phyloP scores from a whole-genome alignment of 768 basidiomycete genomes.

The Psilocybe cyanescens region DNA sequence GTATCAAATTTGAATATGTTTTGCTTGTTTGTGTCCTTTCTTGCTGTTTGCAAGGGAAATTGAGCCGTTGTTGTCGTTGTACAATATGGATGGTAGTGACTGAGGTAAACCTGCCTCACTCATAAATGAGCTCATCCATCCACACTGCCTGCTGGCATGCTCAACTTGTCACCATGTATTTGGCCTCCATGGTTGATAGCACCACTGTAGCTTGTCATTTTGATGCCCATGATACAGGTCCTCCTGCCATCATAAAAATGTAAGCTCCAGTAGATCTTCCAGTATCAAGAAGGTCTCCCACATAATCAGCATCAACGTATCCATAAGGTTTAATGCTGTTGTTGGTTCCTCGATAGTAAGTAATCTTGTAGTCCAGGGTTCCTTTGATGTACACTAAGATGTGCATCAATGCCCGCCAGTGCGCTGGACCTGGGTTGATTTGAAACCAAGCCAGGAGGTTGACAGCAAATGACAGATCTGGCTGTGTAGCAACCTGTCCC shows the following conservation, averaged over 20 bases:
- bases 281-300: slow-evolving; percentile 15
- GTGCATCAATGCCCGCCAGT: slow-evolving; percentile 42
- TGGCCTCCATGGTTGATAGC: too few relatives aligned
- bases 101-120: slow-evolving; percentile 21
- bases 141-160: not conserved
- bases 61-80: slow-evolving; percentile 30
- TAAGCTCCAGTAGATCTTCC: slow-evolving; percentile 35
- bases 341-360: not conserved
- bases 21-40: slow-evolving; percentile 27
- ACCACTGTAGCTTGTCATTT: slow-evolving; percentile 34
- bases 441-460: slow-evolving; percentile 24
- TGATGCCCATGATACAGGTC: slow-evolving; percentile 36
- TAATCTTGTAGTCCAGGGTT: slow-evolving; percentile 1
- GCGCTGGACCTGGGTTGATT: slow-evolving; percentile 28
- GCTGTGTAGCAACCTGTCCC: slow-evolving; percentile 21
- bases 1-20: slow-evolving; percentile 33
- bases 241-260: slow-evolving; percentile 31
- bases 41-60: slow-evolving; percentile 30
- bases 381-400: slow-evolving; percentile 22
- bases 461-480: slow-evolving; percentile 29
- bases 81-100: slow-evolving; percentile 8
- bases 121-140: slow-evolving; percentile 27
- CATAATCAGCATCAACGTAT: slow-evolving; percentile 26
- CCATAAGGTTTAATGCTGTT: slow-evolving; percentile 8
- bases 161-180: slow-evolving; percentile 36